phyloP scores from a whole-genome alignment of 768 basidiomycete genomes.

The Trichaptum fuscoviolaceum region DNA sequence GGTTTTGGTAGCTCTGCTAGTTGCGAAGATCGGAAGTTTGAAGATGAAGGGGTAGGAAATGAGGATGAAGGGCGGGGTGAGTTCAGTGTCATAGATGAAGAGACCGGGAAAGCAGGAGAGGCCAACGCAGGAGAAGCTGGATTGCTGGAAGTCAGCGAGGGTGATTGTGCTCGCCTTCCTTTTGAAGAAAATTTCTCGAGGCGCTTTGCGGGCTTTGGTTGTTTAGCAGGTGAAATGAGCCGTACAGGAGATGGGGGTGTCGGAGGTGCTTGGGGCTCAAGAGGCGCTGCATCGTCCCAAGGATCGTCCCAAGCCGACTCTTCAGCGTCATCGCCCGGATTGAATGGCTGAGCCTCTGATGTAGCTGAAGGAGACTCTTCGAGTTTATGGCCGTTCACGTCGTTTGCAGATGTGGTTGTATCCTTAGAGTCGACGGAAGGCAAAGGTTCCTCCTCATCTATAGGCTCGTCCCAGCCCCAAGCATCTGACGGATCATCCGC shows the following conservation, averaged over 20 bases:
- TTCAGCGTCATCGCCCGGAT: not conserved
- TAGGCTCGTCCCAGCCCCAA: conserved; percentile 69
- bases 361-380: conserved; percentile 23
- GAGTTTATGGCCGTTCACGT: conserved; percentile 52
- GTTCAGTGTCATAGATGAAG: conserved; percentile 6
- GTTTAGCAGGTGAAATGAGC: conserved; percentile 18
- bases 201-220: conserved; percentile 49
- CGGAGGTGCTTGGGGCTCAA: conserved; percentile 23
- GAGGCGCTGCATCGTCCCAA: conserved; percentile 22
- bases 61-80: conserved; percentile 11
- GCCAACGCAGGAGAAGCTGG: conserved; percentile 17
- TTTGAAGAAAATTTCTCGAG: conserved; percentile 55
- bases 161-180: conserved; percentile 40
- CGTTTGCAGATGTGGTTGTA: conserved; percentile 15
- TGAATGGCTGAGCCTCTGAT: not conserved
- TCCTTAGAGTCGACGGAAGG: conserved; percentile 25
- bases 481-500: conserved; percentile 46
- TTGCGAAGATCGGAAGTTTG: conserved; percentile 14
- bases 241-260: conserved; percentile 24
- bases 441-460: conserved; percentile 32
- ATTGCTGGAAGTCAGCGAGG: conserved; percentile 17
- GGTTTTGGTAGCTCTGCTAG: conserved; percentile 19
- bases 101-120: conserved; percentile 18
- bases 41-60: conserved; percentile 16
- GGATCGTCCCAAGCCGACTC: conserved; percentile 53